Percentiles rank a stretch among this genome's conserved stretches.
Evolutionary conservation across 139 green algal genomes (phyloP).

Genomic region (Spirogloea muscicola): DNA sequence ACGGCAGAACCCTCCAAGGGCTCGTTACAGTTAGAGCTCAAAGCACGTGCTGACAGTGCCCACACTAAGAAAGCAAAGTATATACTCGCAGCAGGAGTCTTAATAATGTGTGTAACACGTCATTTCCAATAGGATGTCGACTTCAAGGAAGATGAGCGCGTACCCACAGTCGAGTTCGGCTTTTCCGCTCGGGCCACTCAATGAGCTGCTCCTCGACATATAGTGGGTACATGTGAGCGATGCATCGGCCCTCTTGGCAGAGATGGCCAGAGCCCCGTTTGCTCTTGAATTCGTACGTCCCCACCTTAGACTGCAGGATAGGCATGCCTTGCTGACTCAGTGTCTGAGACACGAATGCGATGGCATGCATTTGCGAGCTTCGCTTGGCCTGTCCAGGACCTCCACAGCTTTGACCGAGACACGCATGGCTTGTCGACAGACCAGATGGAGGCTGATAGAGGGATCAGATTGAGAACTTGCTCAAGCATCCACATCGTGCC

Average conservation of each 20-base stretch:
- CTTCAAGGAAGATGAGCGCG: constrained; percentile 1
- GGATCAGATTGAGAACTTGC: too few relatives aligned
- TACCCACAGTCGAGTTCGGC: constrained; percentile 75
- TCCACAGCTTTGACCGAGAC: too few relatives aligned
- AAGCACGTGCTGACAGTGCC: constrained; percentile 1
- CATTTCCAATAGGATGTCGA: not conserved
- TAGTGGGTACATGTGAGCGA: constrained; percentile 78
- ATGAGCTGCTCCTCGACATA: constrained; percentile 76
- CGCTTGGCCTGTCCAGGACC: too few relatives aligned
- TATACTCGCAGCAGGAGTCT: too few relatives aligned
- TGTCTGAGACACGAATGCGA: too few relatives aligned
- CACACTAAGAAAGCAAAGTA: too few relatives aligned
- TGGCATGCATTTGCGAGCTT: too few relatives aligned
- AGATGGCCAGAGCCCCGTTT: constrained; percentile 30
- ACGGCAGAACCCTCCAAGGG: not conserved
- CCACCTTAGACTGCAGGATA: constrained; percentile 58
- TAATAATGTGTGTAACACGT: too few relatives aligned
- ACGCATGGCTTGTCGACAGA: too few relatives aligned
- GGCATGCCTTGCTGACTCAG: not conserved
- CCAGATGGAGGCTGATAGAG: too few relatives aligned
- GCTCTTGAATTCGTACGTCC: constrained; percentile 70
- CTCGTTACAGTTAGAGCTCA: too few relatives aligned
- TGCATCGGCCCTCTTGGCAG: constrained; percentile 55
- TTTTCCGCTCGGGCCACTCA: constrained; percentile 70
- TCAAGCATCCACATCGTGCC: too few relatives aligned